A percentile compares a stretch with the other conserved stretches of the same genome.
phyloP scores from a whole-genome alignment of 2,329 filamentous ascomycete genomes.

The Claviceps pazoutovae region DNA sequence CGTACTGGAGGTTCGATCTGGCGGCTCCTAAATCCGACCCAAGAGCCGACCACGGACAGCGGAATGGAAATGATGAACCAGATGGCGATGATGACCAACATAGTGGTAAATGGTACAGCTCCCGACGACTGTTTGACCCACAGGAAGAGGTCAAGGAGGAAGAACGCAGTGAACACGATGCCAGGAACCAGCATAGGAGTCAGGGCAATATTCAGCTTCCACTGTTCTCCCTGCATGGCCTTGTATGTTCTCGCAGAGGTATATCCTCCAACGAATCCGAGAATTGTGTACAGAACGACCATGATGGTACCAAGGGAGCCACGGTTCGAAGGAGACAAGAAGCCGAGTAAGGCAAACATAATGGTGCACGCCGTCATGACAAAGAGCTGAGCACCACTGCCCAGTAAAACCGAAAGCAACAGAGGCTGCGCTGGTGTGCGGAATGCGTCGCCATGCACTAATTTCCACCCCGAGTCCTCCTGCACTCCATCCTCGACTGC shows the following conservation, averaged over 20 bases:
- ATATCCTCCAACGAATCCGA: conserved; percentile 88
- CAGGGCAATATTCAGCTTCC: conserved; percentile 84
- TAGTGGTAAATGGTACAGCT: conserved; percentile 90
- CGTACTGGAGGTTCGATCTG: conserved; percentile 68
- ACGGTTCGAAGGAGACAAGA: conserved; percentile 89
- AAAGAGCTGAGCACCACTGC: conserved; percentile 91
- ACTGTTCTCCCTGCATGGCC: conserved; percentile 77
- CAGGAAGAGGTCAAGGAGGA: conserved; percentile 89
- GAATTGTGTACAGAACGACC: conserved; percentile 82
- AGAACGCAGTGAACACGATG: conserved; percentile 77
- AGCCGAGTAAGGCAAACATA: conserved; percentile 80
- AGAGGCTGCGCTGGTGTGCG: conserved; percentile 72
- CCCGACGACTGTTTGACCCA: conserved; percentile 89
- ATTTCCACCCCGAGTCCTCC: conserved; percentile 96
- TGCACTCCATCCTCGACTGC: conserved; percentile 83
- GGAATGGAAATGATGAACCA: conserved; percentile 97
- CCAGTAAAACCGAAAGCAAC: conserved; percentile 73
- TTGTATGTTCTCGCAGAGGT: conserved; percentile 87
- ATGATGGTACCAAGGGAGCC: conserved; percentile 88
- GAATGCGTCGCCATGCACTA: conserved; percentile 96
- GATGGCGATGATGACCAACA: conserved; percentile 83
- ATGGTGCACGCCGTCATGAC: conserved; percentile 96
- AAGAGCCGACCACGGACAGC: conserved; percentile 77
- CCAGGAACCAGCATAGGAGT: conserved; percentile 78
- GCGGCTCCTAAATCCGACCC: conserved; percentile 73